These are phyloP conservation scores for Pseudopithomyces chartarum DNA, from an alignment of 2,329 filamentous ascomycete genomes.

Conservation along the genomic window DNA sequence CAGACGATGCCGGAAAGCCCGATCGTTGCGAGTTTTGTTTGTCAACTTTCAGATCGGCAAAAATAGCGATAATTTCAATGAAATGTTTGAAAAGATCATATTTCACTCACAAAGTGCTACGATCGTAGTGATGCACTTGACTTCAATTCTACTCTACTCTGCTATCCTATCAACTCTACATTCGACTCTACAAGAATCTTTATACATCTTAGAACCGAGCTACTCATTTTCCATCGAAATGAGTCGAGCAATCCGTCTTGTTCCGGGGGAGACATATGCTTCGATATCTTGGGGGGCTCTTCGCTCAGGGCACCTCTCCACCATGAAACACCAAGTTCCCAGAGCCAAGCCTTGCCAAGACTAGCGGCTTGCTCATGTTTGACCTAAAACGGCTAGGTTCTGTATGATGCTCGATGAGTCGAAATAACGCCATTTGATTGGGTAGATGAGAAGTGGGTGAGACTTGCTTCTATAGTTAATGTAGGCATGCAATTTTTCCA, in stretches of 20 bases:
- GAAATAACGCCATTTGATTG: no score
- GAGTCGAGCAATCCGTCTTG: conserved; percentile 13
- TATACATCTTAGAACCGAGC: not conserved
- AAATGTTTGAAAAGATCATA: not conserved
- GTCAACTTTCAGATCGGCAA: conserved; percentile 38
- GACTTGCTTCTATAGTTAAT: no score
- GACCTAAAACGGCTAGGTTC: not conserved
- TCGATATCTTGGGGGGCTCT: no score
- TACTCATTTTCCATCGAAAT: conserved; percentile 17
- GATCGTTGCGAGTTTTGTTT: conserved; percentile 28
- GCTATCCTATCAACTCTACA: conserved; percentile 1
- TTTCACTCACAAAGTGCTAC: not conserved
- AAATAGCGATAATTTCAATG: conserved; percentile 28
- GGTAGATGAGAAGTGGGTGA: no score
- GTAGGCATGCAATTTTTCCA: no score
- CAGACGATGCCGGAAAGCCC: conserved; percentile 39
- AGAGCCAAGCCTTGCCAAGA: no score
- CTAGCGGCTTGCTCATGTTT: not conserved
- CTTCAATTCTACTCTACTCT: no score
- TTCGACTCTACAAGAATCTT: conserved; percentile 2
- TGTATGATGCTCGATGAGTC: not conserved
- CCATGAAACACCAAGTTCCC: no score
- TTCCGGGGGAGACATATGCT: no score
- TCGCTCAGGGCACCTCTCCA: no score
- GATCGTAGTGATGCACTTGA: not conserved